Conservation (phyloP, 1,284 basidiomycete species). For the Bjerkandera adusta region DNA sequence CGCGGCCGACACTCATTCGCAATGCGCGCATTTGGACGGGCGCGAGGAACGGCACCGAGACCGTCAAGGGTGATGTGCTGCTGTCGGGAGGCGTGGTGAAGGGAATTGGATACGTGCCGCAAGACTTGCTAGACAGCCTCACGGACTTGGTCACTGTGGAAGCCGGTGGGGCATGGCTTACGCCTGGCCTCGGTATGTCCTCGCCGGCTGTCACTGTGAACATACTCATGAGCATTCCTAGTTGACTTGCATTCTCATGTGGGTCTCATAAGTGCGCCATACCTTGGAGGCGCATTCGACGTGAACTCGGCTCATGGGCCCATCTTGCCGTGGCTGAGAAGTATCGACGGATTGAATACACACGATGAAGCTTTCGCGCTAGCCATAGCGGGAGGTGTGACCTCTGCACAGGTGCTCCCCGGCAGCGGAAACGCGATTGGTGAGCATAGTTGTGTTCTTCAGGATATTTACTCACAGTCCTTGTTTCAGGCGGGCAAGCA, state of each 20-base stretch:
- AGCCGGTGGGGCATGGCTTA: constrained; percentile 64
- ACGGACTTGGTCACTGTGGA: constrained; percentile 49
- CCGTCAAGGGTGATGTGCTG: constrained; percentile 59
- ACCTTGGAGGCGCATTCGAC: constrained; percentile 45
- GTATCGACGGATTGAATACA: constrained; percentile 47
- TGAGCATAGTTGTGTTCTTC: constrained; percentile 4
- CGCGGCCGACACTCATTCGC: constrained; percentile 64
- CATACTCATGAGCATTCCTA: constrained; percentile 1
- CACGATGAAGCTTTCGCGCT: constrained; percentile 44
- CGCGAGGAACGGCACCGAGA: constrained; percentile 58
- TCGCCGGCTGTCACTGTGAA: neutral
- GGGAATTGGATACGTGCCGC: constrained; percentile 51
- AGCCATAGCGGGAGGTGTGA: constrained; percentile 47
- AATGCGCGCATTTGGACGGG: constrained; percentile 86
- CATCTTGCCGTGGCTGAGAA: constrained; percentile 39
- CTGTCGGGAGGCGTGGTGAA: constrained; percentile 59
- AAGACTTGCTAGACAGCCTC: constrained; percentile 30
- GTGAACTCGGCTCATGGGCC: constrained; percentile 58
- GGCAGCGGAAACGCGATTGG: constrained; percentile 32
- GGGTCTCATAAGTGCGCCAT: constrained; percentile 64
- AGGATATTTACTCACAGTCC: constrained; percentile 32
- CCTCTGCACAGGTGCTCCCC: constrained; percentile 41
- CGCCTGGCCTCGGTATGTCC: constrained; percentile 57
- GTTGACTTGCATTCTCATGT: constrained; percentile 84
- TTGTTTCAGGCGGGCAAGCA: constrained; percentile 39